Base-by-base conservation (phyloP, 768 basidiomycete genomes). In the Pleurotus djamor region DNA sequence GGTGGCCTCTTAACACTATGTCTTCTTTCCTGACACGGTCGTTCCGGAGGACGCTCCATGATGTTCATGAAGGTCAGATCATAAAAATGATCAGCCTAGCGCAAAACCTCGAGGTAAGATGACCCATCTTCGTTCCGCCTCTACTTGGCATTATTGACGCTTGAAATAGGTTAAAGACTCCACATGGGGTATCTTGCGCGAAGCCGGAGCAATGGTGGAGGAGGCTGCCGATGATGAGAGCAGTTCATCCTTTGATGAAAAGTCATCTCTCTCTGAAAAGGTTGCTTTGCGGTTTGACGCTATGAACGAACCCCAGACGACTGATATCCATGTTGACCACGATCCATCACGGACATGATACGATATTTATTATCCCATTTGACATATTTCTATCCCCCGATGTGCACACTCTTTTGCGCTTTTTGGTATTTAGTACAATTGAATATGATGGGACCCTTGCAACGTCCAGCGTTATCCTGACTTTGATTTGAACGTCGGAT, bases 21-120 rank as follows among this genome's bases (percentile, higher is more conserved):
- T 85, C 91, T 0, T 83, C 87, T 4, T 95, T 96, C 77, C 76
- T 96, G 32, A 74, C 85, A 4, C 87, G 92, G 13, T 92, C 92
- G 3, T 83, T 94, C 60, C 83, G 92, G 21, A 80, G 91, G 63
- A 84, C 86, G 7, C 72, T 93, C 21, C 94, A 96, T 66, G 74
- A 79, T 10, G 72, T 75, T 17, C 85, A 88, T 48, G 89, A 94
- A 69, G 84, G 83, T 5, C 80, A 84, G 67, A 88, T 96, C 54
- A 70, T 95, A 59, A 96, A 92, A 71, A 84, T 85, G 14, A 79
- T 96, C 59, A 84, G 85, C 63, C 81, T 85, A 7, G 91, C 88
- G 2, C 89, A 95, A 69, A 96, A 96, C 66, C 79, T 93, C 36
- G 83, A 86, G 60, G 87, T 85, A 61, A n/a, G 57, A 28, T 28